Evolutionary conservation across 2,329 filamentous ascomycete genomes (phyloP).

Genomic region (Nigrospora osmanthi): DNA sequence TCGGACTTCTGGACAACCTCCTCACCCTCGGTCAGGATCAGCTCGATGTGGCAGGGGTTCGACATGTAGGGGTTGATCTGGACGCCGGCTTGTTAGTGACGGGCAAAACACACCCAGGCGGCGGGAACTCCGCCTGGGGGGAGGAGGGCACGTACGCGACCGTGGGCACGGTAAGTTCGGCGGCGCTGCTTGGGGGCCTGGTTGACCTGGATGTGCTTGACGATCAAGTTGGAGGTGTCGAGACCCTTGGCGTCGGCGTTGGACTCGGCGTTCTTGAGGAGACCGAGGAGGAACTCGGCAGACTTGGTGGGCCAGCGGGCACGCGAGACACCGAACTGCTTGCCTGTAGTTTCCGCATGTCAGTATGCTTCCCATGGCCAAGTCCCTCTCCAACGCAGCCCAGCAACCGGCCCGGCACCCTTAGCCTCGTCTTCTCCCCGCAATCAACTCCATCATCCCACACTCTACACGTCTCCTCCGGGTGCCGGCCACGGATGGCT

Average conservation of each 20-base stretch:
- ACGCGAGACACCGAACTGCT: slow-evolving; percentile 96
- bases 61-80: slow-evolving; percentile 99
- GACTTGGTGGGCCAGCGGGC: slow-evolving; percentile 99
- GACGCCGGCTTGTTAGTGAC: not conserved
- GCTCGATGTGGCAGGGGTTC: slow-evolving; percentile 99
- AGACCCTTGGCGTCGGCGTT: slow-evolving; percentile 96
- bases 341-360: slow-evolving; percentile 52
- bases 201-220: slow-evolving; percentile 99
- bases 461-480: no score
- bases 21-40: slow-evolving; percentile 96
- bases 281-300: slow-evolving; percentile 92
- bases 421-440: not conserved
- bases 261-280: slow-evolving; percentile 96
- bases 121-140: slow-evolving; percentile 1
- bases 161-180: slow-evolving; percentile 99
- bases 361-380: not conserved
- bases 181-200: slow-evolving; percentile 99
- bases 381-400: no score
- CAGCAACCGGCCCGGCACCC: not conserved
- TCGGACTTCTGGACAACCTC: slow-evolving; percentile 92
- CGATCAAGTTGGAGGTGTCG: slow-evolving; percentile 92
- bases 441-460: no score
- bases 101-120: not conserved
- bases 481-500: no score
- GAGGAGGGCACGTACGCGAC: slow-evolving; percentile 70